phyloP scores from a whole-genome alignment of 352 stramenopile species.

The Globisporangium nunn region DNA sequence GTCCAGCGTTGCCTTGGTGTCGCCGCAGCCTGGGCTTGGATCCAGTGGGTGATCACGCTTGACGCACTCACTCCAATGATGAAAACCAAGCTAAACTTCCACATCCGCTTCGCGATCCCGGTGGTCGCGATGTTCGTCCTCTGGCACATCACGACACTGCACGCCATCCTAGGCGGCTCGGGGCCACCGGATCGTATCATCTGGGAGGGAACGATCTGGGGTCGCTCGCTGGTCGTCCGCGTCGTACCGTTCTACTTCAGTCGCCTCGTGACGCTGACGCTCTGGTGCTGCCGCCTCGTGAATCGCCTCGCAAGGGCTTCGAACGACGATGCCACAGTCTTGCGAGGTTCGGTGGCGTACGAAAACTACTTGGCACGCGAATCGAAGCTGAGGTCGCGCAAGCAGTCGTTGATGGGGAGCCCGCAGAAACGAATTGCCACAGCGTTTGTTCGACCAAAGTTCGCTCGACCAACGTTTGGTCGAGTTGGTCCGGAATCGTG shows the following conservation, averaged over 20 bases:
- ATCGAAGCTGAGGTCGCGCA: conserved; percentile 1
- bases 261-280: conserved; percentile 11
- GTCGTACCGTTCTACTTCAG: conserved; percentile 18
- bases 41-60: conserved; percentile 21
- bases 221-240: conserved; percentile 4
- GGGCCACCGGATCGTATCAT: conserved; percentile 10
- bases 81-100: conserved; percentile 19
- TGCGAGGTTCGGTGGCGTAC: conserved; percentile 24
- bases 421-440: background rate
- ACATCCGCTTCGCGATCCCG: conserved; percentile 13
- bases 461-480: background rate
- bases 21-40: conserved; percentile 19
- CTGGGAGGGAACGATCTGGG: conserved; percentile 9
- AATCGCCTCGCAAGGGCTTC: conserved; percentile 8
- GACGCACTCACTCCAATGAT: conserved; percentile 26
- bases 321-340: conserved; percentile 13
- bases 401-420: background rate
- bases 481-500: background rate
- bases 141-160: conserved; percentile 7
- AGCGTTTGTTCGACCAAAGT: background rate
- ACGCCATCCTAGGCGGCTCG: conserved; percentile 4
- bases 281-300: conserved; percentile 13
- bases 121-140: conserved; percentile 14
- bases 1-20: conserved; percentile 11
- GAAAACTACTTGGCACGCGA: conserved; percentile 16